Evolutionary conservation across 352 stramenopile species (phyloP), one percentile per base, ranked within the genome.

Genomic region (Pythium scleroteichum): DNA sequence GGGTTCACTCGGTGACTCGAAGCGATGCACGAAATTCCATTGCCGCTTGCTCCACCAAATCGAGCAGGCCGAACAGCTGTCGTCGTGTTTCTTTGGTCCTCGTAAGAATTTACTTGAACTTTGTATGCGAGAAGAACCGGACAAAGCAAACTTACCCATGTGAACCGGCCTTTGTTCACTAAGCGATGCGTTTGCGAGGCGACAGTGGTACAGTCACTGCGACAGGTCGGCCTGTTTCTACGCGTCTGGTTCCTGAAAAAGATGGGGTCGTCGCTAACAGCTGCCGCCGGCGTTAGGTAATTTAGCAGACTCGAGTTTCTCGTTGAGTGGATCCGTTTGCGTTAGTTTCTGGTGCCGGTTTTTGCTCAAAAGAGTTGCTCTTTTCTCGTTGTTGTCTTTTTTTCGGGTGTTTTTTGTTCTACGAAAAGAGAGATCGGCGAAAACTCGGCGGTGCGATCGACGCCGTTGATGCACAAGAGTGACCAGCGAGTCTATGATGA

Each of bases 181-280:
- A 53, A 53, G 47, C 23, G 27, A n/a, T 14, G 14, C 27, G 47
- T 41, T 53, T 53, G 47, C 47, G 14, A 39, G 33, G 33, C 33
- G 8, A 20, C 7, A 20, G 38, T 44, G 38, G 17, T 4, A 44
- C 5, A 44, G 16, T 33, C 13, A 38, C n/a, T 46, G 24, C 40
- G 23, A 17, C 16, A 16, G 27, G 4, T 13, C 22, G 19, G 3
- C 42, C n/a, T 17, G 27, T 66, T 35, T 60, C 44, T 66, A 32
- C 59, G 7, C 59, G 50, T 66, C 59, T 66, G 59, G 59, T 66
- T 66, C 60, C 59, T 66, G 59, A 59, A 56, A 66, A 64, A 57
- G 45, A 64, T 57, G 42, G 46, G 40, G 56, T 56, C 59, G 59
- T 66, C 59, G 59, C 42, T 35, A 50, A 56, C 59, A 66, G 50